phyloP scores from a whole-genome alignment of 1,284 basidiomycete genomes.

The Butyriboletus appendiculatus region DNA sequence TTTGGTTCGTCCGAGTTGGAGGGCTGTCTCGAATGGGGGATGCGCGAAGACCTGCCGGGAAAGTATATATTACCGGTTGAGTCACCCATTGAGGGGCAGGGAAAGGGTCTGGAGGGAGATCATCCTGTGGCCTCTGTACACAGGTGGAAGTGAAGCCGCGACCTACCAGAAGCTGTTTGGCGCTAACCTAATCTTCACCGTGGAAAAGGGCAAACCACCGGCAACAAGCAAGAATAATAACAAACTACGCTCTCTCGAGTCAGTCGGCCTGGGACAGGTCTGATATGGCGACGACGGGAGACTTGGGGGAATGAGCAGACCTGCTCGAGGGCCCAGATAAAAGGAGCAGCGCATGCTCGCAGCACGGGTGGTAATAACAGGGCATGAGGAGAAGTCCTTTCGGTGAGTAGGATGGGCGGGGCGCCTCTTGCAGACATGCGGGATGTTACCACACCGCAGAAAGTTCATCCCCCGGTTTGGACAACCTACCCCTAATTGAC shows the following conservation, averaged over 20 bases:
- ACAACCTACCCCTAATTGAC: conserved; percentile 31
- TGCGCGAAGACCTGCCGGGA: conserved; percentile 12
- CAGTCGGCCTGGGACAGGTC: neutral
- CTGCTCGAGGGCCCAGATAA: conserved; percentile 28
- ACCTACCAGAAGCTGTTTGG: conserved; percentile 26
- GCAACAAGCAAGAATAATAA: conserved; percentile 13
- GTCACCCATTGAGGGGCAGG: conserved; percentile 22
- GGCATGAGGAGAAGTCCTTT: conserved; percentile 31
- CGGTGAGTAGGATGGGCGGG: conserved; percentile 17
- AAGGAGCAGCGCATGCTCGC: conserved; percentile 27
- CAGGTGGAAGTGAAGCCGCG: conserved; percentile 7
- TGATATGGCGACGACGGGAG: conserved; percentile 5
- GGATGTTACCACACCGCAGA: conserved; percentile 29
- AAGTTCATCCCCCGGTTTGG: conserved; percentile 30
- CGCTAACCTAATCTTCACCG: conserved; percentile 25
- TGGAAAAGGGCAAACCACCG: conserved; percentile 30
- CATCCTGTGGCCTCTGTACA: conserved; percentile 23
- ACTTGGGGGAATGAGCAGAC: conserved; percentile 5
- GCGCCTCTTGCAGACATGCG: conserved; percentile 22
- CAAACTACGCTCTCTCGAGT: conserved; percentile 3
- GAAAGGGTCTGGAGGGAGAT: conserved; percentile 15
- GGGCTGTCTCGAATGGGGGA: conserved; percentile 11
- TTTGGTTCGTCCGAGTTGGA: conserved; percentile 17
- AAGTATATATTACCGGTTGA: conserved; percentile 17
- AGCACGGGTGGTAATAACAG: conserved; percentile 21